Evolutionary conservation across 768 basidiomycete genomes (phyloP).

Genomic region (Auriscalpium orientale): DNA sequence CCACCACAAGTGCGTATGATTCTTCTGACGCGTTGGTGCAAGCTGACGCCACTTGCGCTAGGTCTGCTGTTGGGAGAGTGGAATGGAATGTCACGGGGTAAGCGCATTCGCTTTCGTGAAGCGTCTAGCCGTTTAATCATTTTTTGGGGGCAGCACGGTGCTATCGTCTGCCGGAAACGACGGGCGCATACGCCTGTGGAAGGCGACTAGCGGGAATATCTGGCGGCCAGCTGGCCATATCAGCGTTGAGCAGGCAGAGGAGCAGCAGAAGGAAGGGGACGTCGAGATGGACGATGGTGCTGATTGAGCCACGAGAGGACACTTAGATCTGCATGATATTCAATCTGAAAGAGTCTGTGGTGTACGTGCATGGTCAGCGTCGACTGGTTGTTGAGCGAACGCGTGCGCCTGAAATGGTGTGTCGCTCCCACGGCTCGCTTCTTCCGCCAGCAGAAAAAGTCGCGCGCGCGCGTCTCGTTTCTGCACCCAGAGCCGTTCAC

Average conservation of each 20-base stretch:
- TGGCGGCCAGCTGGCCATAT: slow-evolving; percentile 81
- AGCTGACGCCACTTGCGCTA: slow-evolving; percentile 19
- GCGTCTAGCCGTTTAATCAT: not conserved
- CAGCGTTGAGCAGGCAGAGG: slow-evolving; percentile 68
- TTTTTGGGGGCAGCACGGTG: slow-evolving; percentile 51
- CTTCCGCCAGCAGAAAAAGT: too few relatives aligned
- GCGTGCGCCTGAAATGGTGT: too few relatives aligned
- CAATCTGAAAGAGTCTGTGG: too few relatives aligned
- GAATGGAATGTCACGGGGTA: slow-evolving; percentile 94
- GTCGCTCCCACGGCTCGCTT: too few relatives aligned
- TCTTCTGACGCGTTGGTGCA: not conserved
- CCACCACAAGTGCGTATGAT: slow-evolving; percentile 57
- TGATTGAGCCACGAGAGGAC: not conserved
- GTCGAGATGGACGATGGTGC: slow-evolving; percentile 37
- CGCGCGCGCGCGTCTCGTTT: too few relatives aligned
- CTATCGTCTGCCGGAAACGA: slow-evolving; percentile 81
- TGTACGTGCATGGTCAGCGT: too few relatives aligned
- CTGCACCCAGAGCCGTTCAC: too few relatives aligned
- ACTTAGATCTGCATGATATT: too few relatives aligned
- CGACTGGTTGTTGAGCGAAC: too few relatives aligned
- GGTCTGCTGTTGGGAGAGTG: slow-evolving; percentile 73
- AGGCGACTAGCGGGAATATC: slow-evolving; percentile 74
- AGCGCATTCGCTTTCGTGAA: slow-evolving; percentile 6
- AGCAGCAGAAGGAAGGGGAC: slow-evolving; percentile 32
- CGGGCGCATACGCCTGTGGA: slow-evolving; percentile 78